Evolutionary conservation across 1,139 yeast genomes (phyloP), one percentile per base, ranked within the genome.

Genomic region (Debaryomyces singareniensis): DNA sequence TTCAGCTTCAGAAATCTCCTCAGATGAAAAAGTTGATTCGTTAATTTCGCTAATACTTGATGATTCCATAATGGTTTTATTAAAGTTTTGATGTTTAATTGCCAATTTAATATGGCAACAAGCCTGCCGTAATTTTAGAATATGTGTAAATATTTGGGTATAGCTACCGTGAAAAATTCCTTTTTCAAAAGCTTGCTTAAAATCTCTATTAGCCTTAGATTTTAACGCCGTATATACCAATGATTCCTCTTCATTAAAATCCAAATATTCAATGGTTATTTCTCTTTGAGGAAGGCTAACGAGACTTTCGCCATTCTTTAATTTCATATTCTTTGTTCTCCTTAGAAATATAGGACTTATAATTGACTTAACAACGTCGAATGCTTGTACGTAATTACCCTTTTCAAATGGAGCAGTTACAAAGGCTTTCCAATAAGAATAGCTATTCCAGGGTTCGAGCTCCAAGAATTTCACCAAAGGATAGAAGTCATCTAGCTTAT

Each of bases 401-500:
- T 69, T 68, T 45, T 85, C 95, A 55, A 86, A 89, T 0, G 96
- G 96, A 7, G 71, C 55, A 0, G 96, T 82, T 18, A 91, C 76
- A 51, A 89, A 87, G 5, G 89, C 77, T 44, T 80, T 82, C 98
- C 98, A 91, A 41, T 83, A 80, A 1, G 86, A 70, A 37, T 83
- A 79, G 44, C 83, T 82, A 30, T 79, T 69, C 97, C 97, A 91
- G 0, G 97, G 97, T 43, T 84, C 89, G 9, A 89, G 58, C 27
- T 76, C 70, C 27, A 91, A 58, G 45, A 81, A 91, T 44, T 78
- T 78, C 12, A 87, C 74, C 30, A 87, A 57, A 3, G 95, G 79
- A 48, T 72, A 91, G 29, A 91, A 58, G 53, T 91, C 98, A 50
- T 91, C 96, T 5, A 91, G 63, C 37, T 89, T 61, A 53, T 91